phyloP scores from a whole-genome alignment of 345 rosid species.

The Acer saccharum region DNA sequence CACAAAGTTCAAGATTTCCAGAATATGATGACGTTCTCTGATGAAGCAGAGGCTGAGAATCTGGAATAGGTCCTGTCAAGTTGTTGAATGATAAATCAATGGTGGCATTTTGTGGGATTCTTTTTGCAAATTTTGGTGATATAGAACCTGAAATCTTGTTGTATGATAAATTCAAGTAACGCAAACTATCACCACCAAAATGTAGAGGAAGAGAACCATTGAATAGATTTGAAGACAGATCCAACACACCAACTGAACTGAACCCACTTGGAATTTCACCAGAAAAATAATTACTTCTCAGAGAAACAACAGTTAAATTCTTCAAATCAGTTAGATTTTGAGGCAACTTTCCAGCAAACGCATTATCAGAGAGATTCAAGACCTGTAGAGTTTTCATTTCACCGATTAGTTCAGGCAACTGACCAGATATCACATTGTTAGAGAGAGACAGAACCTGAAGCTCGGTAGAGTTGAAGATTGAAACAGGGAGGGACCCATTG shows the following conservation, averaged over 20 bases:
- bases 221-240: conserved; percentile 82
- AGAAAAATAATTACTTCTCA: conserved; percentile 61
- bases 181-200: conserved; percentile 57
- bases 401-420: conserved; percentile 49
- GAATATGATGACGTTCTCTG: conserved; percentile 57
- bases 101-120: conserved; percentile 56
- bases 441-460: conserved; percentile 55
- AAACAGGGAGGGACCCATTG: conserved; percentile 61
- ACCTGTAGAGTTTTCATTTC: conserved; percentile 46
- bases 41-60: conserved; percentile 48
- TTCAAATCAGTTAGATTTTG: conserved; percentile 42
- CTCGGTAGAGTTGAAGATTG: conserved; percentile 56
- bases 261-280: conserved; percentile 64
- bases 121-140: conserved; percentile 53
- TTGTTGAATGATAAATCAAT: conserved; percentile 86
- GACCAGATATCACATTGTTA: conserved; percentile 64
- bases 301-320: conserved; percentile 66
- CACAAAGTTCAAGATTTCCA: conserved; percentile 75
- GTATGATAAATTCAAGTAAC: conserved; percentile 69
- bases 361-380: conserved; percentile 79
- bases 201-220: conserved; percentile 63
- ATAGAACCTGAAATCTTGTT: conserved; percentile 71
- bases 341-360: conserved; percentile 68
- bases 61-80: conserved; percentile 80
- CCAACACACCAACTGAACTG: conserved; percentile 52